Evolutionary conservation across 139 green algal genomes (phyloP).

Genomic region (Auxenochlorella protothecoides): DNA sequence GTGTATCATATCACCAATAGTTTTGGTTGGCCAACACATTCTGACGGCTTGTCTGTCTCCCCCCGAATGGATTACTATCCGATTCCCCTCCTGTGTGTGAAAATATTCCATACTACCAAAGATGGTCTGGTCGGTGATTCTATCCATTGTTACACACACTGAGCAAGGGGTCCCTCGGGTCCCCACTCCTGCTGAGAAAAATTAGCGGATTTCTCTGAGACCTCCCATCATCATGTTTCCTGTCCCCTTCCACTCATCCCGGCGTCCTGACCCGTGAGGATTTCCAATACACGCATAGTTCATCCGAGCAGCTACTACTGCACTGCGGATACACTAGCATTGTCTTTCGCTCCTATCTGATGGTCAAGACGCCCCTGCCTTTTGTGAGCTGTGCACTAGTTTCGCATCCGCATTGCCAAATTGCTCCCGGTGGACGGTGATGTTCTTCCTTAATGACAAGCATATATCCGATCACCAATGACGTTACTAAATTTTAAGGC

Average conservation of each 20-base stretch:
- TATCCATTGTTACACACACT: slow-evolving; percentile 31
- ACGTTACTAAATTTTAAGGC: not conserved
- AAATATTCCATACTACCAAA: no score
- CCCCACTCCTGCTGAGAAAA: slow-evolving; percentile 3
- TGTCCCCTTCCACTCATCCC: not conserved
- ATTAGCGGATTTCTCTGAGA: slow-evolving; percentile 34
- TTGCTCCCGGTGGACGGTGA: no score
- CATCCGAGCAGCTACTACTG: slow-evolving; percentile 25
- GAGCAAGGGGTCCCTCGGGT: slow-evolving; percentile 3
- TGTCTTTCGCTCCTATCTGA: slow-evolving; percentile 47
- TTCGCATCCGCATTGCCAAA: not conserved
- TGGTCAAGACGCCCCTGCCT: not conserved
- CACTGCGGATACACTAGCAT: slow-evolving; percentile 11
- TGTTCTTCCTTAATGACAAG: slow-evolving; percentile 22
- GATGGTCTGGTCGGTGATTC: not conserved
- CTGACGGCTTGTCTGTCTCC: no score
- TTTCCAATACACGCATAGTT: slow-evolving; percentile 25
- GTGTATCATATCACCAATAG: no score
- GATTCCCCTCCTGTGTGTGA: no score
- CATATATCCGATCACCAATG: slow-evolving; percentile 28
- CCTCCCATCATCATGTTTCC: not conserved
- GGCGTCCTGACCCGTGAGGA: not conserved
- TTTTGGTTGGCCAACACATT: no score
- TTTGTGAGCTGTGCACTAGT: not conserved
- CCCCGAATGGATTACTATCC: no score